Conservation (phyloP, 345 rosid species). For the Luvunga scandens region DNA sequence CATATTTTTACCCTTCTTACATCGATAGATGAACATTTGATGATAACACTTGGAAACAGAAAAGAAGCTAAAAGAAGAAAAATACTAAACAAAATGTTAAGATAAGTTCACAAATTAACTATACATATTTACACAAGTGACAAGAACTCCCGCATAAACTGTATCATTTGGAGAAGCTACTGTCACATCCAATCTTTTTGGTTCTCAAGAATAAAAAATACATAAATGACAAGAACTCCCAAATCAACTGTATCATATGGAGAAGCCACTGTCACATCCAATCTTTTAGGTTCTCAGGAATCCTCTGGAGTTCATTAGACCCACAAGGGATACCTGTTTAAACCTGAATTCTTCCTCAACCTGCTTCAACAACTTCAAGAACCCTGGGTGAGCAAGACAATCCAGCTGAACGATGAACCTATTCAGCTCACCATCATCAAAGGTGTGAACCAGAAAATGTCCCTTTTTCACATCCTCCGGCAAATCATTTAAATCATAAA, state of each 20-base stretch:
- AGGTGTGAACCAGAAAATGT: conserved; percentile 19
- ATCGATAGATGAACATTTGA: not conserved
- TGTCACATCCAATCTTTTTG: not conserved
- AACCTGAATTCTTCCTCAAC: conserved; percentile 24
- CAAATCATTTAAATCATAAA: not conserved
- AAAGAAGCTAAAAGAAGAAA: not conserved
- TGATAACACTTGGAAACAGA: not conserved
- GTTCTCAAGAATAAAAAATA: conserved; percentile 4
- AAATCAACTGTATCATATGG: not conserved
- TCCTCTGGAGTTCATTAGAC: conserved; percentile 11
- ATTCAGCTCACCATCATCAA: conserved; percentile 6
- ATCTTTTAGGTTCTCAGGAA: conserved; percentile 2
- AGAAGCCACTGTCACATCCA: not conserved
- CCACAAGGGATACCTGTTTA: conserved; percentile 16
- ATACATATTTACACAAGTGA: not conserved
- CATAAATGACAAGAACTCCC: not conserved
- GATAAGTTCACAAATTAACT: not conserved
- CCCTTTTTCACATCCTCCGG: conserved; percentile 18
- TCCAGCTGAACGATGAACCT: conserved; percentile 19
- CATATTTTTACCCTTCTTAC: not conserved
- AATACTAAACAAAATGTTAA: not conserved
- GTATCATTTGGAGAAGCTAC: not conserved
- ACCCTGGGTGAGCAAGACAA: conserved; percentile 16
- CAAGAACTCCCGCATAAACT: not conserved
- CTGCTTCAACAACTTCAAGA: conserved; percentile 17